Base-by-base conservation (phyloP, 2,329 filamentous ascomycete species). In the Scopulariopsis brevicaulis region DNA sequence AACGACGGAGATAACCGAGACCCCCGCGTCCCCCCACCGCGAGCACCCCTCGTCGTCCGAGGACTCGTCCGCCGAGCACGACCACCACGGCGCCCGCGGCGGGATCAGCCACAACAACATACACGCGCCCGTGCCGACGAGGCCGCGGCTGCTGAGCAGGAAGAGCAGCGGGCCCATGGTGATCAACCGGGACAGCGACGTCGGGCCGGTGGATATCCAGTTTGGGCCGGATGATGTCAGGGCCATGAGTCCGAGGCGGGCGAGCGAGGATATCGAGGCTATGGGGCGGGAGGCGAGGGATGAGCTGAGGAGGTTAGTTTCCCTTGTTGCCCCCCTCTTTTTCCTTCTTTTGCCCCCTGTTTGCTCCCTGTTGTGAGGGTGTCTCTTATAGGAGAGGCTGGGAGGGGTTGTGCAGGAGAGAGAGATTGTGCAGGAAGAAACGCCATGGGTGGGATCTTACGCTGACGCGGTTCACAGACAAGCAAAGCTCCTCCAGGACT, bases 191-290 rank as follows among this genome's bases (percentile, higher is more conserved):
- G 88, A 93, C 67, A 87, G 81, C 65, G 83, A 86, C 60, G 83
- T 90, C 60, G 87, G 89, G 63, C 82, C 89, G 40, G 75, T 86
- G 61, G 85, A 90, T 62, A 82, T 87, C 61, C 81, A 89, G 62
- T 89, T 91, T 64, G 90, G 91, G 28, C 87, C 91, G 25, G 56
- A 54, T 28, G 56, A 54, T 22, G 56, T 54, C 22, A 22, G 56
- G 25, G 56, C 56, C 24, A 58, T 99, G 93, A 96, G 92, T 69
- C 93, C 93, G 2, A 80, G 93, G 64, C 79, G 93, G 65, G 96
- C 90, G 63, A 95, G 87, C 65, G 90, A 94, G 67, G 93, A 97
- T 68, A 82, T 96, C 57, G 89, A 96, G 71, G 86, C 85, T 68
- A 81, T 97, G 70, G 88, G 91, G 64, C 85, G 89, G 66, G 89